These are phyloP conservation scores for Perilla frutescens DNA, from an alignment of 257 asterid species.

Conservation along the genomic window DNA sequence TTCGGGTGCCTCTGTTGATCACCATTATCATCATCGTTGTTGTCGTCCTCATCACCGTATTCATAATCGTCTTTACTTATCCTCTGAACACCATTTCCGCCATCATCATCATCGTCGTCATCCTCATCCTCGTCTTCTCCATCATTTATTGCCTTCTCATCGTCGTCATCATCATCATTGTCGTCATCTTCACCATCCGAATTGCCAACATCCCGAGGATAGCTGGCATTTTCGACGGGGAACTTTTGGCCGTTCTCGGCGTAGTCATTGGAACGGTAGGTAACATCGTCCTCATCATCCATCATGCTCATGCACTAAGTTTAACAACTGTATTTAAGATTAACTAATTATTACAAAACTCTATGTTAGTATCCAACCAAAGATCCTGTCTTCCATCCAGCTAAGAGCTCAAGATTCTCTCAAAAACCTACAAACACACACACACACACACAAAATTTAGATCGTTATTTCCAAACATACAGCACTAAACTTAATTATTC, in stretches of 20 bases:
- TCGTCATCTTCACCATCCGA: constrained; percentile 43
- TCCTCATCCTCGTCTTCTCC: constrained; percentile 54
- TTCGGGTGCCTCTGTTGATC: constrained; percentile 52
- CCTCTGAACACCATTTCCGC: constrained; percentile 46
- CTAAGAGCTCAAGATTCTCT: constrained; percentile 15
- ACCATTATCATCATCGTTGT: constrained; percentile 27
- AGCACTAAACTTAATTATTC: neutral
- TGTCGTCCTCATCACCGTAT: constrained; percentile 42
- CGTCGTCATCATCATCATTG: constrained; percentile 36
- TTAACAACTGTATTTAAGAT: constrained; percentile 4
- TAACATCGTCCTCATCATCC: constrained; percentile 61
- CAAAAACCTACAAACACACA: constrained; percentile 2
- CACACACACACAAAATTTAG: constrained; percentile 3
- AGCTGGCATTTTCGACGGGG: constrained; percentile 39
- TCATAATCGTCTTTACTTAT: constrained; percentile 49
- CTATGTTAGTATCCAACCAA: constrained; percentile 4
- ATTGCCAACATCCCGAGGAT: constrained; percentile 43
- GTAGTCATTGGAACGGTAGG: constrained; percentile 55
- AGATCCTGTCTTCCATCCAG: constrained; percentile 30
- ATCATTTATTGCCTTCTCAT: constrained; percentile 37
- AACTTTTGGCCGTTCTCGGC: constrained; percentile 47
- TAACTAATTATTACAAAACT: neutral
- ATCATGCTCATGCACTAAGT: constrained; percentile 35
- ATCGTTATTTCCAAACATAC: neutral
- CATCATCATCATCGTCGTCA: constrained; percentile 65